Percentiles rank a stretch among this genome's conserved stretches.
These are phyloP conservation scores for Saccharomyces hybrid DNA, from an alignment of 1,139 yeast genomes.

Conservation along the genomic window DNA sequence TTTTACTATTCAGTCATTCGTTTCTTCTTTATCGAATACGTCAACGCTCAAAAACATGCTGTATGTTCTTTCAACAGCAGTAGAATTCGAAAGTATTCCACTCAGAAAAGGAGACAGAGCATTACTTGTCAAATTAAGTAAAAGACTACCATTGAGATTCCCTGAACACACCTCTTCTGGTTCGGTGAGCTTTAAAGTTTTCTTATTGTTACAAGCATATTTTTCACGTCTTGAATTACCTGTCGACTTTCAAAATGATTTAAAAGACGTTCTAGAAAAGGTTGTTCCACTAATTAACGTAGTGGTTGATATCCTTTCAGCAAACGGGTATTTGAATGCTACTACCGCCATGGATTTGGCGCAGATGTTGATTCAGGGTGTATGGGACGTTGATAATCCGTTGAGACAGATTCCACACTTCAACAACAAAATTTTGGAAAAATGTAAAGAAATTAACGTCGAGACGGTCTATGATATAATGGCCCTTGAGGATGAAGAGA, in stretches of 20 bases:
- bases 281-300: conserved; percentile 52
- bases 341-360: conserved; percentile 78
- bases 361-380: conserved; percentile 82
- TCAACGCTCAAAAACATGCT: conserved; percentile 56
- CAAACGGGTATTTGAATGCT: conserved; percentile 75
- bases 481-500: conserved; percentile 73
- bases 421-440: conserved; percentile 43
- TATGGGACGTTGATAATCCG: conserved; percentile 77
- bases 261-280: conserved; percentile 42
- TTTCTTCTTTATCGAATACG: conserved; percentile 43
- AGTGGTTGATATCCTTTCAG: conserved; percentile 64
- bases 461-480: conserved; percentile 76
- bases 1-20: conserved; percentile 53
- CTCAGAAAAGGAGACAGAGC: conserved; percentile 53
- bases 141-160: conserved; percentile 54
- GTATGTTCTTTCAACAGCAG: conserved; percentile 51
- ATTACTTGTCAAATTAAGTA: conserved; percentile 44
- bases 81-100: conserved; percentile 60
- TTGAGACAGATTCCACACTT: conserved; percentile 77
- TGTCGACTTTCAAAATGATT: conserved; percentile 53
- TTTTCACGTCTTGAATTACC: conserved; percentile 57
- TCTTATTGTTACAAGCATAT: conserved; percentile 73
- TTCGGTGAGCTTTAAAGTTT: conserved; percentile 61
- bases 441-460: conserved; percentile 51
- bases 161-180: conserved; percentile 35